Conservation (phyloP, 164 flowering plant genomes). For the Chimonanthus praecox region DNA sequence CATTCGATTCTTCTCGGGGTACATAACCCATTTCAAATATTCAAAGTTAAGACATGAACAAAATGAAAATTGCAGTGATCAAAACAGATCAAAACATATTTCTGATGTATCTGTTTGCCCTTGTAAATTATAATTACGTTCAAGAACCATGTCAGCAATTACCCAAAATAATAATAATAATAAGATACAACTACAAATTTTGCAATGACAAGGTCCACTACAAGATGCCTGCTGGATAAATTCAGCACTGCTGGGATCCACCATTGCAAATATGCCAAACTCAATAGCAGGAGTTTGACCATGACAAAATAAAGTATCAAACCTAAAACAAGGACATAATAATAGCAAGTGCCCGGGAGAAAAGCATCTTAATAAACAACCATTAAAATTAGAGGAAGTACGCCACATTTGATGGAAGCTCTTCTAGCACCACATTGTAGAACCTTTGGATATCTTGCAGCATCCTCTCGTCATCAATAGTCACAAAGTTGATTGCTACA, state of each 20-base stretch:
- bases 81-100: too few relatives aligned
- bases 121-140: too few relatives aligned
- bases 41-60: too few relatives aligned
- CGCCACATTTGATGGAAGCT: conserved; percentile 71
- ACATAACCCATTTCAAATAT: too few relatives aligned
- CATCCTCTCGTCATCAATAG: conserved; percentile 76
- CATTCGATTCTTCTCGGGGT: too few relatives aligned
- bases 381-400: conserved; percentile 50
- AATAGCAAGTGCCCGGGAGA: background rate
- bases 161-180: background rate
- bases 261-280: background rate
- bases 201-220: background rate
- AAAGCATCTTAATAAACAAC: background rate
- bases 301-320: background rate
- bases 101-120: too few relatives aligned
- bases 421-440: conserved; percentile 70
- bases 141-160: too few relatives aligned
- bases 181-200: background rate
- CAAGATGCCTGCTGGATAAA: background rate
- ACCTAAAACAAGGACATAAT: background rate
- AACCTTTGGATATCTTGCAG: conserved; percentile 72
- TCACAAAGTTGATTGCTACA: conserved; percentile 82
- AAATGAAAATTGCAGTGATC: too few relatives aligned
- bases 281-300: background rate
- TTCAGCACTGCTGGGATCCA: background rate